A percentile compares a stretch with the other conserved stretches of the same genome.
Evolutionary conservation across 805 yeast species (phyloP).

Genomic region (Myxozyma neotropica): DNA sequence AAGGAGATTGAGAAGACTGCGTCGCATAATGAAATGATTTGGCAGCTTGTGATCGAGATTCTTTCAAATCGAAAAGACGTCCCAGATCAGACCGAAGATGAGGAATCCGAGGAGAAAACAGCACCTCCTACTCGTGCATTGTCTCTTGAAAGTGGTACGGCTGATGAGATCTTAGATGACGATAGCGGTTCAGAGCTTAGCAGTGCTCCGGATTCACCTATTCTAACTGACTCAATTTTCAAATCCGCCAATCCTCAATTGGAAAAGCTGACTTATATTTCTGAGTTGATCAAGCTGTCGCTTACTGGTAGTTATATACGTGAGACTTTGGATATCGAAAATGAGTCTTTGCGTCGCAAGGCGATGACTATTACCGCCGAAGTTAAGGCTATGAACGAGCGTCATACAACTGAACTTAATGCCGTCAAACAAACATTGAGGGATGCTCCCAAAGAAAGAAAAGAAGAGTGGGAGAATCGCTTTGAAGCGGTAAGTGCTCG

Average conservation of each 20-base stretch:
- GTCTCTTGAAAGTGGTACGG: slow-evolving; percentile 6
- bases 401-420: slow-evolving; percentile 33
- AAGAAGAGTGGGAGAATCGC: slow-evolving; percentile 37
- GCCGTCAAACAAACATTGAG: slow-evolving; percentile 35
- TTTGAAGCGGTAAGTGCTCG: slow-evolving; percentile 38
- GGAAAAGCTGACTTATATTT: slow-evolving; percentile 38
- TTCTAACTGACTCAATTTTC: slow-evolving; percentile 8
- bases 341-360: slow-evolving; percentile 39
- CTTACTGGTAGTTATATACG: slow-evolving; percentile 44
- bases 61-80: slow-evolving; percentile 9
- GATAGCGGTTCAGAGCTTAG: slow-evolving; percentile 11
- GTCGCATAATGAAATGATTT: slow-evolving; percentile 41
- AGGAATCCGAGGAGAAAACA: background rate
- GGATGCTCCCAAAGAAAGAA: slow-evolving; percentile 31
- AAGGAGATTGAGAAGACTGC: slow-evolving; percentile 42
- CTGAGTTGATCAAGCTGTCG: slow-evolving; percentile 38
- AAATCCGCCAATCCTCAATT: slow-evolving; percentile 35
- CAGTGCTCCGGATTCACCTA: slow-evolving; percentile 10
- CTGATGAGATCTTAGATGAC: background rate
- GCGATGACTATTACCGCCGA: slow-evolving; percentile 38
- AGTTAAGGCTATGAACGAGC: slow-evolving; percentile 37
- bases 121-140: background rate
- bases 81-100: background rate
- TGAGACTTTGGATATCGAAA: slow-evolving; percentile 41
- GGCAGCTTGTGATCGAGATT: slow-evolving; percentile 40